Conservation (phyloP, 805 yeast species). For the Candida arabinofermentans region DNA sequence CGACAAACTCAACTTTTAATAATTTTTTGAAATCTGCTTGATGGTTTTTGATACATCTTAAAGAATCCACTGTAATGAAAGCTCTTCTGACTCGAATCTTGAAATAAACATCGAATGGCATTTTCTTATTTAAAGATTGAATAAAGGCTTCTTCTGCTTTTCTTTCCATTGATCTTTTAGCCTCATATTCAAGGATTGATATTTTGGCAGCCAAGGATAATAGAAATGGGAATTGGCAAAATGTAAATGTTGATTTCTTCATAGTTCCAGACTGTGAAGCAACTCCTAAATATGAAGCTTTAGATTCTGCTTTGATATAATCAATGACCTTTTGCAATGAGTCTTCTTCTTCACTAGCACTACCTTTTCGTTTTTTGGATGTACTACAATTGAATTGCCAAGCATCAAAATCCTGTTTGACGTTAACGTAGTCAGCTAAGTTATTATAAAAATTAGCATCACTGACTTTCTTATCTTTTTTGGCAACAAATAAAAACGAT, state of each 20-base stretch:
- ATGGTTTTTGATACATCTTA: conserved; percentile 54
- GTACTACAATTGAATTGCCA: conserved; percentile 57
- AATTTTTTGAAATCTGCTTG: conserved; percentile 65
- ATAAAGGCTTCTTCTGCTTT: conserved; percentile 89
- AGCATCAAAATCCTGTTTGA: conserved; percentile 73
- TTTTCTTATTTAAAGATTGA: conserved; percentile 59
- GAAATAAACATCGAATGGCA: conserved; percentile 63
- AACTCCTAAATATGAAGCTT: conserved; percentile 33
- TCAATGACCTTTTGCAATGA: conserved; percentile 40
- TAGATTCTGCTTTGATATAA: conserved; percentile 37
- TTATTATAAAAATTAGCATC: conserved; percentile 67
- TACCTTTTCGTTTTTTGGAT: not conserved
- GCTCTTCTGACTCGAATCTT: conserved; percentile 65
- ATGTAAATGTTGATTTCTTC: conserved; percentile 38
- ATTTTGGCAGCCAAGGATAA: conserved; percentile 81
- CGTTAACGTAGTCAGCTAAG: conserved; percentile 73
- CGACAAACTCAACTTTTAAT: conserved; percentile 71
- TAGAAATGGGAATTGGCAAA: conserved; percentile 83
- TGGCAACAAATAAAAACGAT: conserved; percentile 53
- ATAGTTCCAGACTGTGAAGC: conserved; percentile 22
- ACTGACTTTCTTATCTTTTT: conserved; percentile 32
- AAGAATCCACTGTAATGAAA: conserved; percentile 68
- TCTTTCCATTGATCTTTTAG: conserved; percentile 73
- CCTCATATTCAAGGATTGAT: conserved; percentile 76
- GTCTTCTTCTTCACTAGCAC: not conserved